Percentiles rank a stretch among this genome's conserved stretches.
Conservation (phyloP, 2,329 filamentous ascomycete species). For the Alternaria gaisen region DNA sequence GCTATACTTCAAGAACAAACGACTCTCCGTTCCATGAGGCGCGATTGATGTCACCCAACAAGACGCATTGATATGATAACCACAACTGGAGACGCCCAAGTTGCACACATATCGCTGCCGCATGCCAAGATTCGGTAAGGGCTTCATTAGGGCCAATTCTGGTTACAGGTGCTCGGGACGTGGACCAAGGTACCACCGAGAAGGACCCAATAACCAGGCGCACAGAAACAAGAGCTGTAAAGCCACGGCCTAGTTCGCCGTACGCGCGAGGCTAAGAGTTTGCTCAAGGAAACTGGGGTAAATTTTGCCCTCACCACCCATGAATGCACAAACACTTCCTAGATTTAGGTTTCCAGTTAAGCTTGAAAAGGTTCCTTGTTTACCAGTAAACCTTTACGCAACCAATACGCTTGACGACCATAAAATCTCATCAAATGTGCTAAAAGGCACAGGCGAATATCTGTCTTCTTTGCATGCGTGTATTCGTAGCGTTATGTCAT, state of each 20-base stretch:
- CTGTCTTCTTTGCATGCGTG: neutral
- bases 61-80: constrained; percentile 12
- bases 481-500: constrained; percentile 1
- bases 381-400: neutral
- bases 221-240: neutral
- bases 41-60: constrained; percentile 19
- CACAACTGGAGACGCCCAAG: constrained; percentile 14
- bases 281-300: neutral
- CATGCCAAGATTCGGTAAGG: constrained; percentile 1
- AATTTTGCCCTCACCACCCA: neutral
- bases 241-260: neutral
- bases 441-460: neutral
- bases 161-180: constrained; percentile 1
- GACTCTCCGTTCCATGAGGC: constrained; percentile 6
- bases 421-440: neutral
- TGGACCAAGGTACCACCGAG: constrained; percentile 4
- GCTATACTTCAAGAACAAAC: constrained; percentile 4
- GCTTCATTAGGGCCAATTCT: neutral
- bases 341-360: neutral
- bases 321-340: neutral
- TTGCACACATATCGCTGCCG: constrained; percentile 15
- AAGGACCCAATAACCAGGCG: constrained; percentile 6
- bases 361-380: neutral
- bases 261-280: neutral
- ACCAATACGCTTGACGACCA: neutral